Base-by-base conservation (phyloP, 2,329 filamentous ascomycete species). In the Colletotrichum sojae region DNA sequence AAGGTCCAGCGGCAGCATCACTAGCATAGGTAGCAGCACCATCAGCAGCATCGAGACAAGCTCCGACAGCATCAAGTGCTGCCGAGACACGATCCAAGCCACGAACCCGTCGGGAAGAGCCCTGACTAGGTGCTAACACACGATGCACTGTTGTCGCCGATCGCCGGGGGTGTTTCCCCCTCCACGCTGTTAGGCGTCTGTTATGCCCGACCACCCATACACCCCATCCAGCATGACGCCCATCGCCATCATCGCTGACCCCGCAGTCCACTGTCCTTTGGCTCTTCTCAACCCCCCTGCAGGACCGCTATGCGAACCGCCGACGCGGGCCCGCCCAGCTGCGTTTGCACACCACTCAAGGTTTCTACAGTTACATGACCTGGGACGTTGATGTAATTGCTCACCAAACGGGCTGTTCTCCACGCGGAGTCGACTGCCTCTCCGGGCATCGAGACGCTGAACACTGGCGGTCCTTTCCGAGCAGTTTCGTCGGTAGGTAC, bases 241-340 rank as follows among this genome's bases (percentile, higher is more conserved):
- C 25, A 22, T 59, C 10, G 53, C 60, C 59, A 59, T 59, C 48
- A 56, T 63, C 20, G 48, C 36, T 49, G 39, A 54, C 60, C 65
- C 54, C 20, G 20, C 48, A 58, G 48, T 59, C 54, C 20, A 13
- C 48, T 48, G 48, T 59, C 46, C 6, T 13, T 12, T 36, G 31
- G 31, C 31, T 36, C 31, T 25, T 36, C 8, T 36, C 31, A 36
- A 36, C 31, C 31, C 31, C 6, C 31, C 31, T 36, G 31, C 31
- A 36, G 31, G 31, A 36, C 31, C 31, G 31, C 31, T 36, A 8
- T 36, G 31, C 31, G 31, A 36, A 36, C 31, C 31, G 31, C 2
- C 31, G 31, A 36, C 31, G 31, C 10, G 31, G 31, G 31, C 9
- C 31, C 31, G 31, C 9, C 31, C 31, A 36, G 31, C 31, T 10